Evolutionary conservation across 73 alveolate genomes (phyloP), one percentile per base, ranked within the genome.

Genomic region (Paraurostyla sp.): DNA sequence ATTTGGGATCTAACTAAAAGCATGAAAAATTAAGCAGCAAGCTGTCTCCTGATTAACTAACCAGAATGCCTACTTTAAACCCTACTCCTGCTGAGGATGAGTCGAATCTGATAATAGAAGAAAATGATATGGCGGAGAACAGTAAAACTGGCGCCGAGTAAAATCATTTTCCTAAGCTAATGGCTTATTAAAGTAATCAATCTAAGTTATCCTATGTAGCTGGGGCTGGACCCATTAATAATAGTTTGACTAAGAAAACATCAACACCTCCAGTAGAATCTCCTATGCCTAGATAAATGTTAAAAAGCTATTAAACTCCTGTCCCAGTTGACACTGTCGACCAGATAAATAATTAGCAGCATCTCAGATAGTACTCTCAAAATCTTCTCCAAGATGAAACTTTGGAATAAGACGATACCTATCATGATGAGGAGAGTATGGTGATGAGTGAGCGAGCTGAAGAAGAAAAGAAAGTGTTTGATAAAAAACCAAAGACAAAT

Each of bases 381-480:
- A 20, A 54, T 20, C n/a, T 6, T 54, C 27, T 9, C 69, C 9
- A 18, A 54, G 15, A n/a, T 13, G 27, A 54, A 54, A 54, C 4
- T 9, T n/a, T 54, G 23, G 30, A 20, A 7, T 4, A 20, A 54
- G 23, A 54, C 30, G 69, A 54, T n/a, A 54, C 69, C 23, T 54
- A 54, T 54, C 30, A 54, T 20, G 69, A 54, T 18, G 69, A 54
- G 23, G 69, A 54, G 9, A 54, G 69, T 18, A 20, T 54, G 23
- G 69, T 54, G 15, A 54, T 54, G 69, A 54, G 69, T 54, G 69
- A 54, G 69, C 18, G 69, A 18, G 69, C 40, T 6, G 69, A 54
- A 20, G 30, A 35, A 4, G 69, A n/a, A 54, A n/a, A 54, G 30
- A 13, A 54, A 54, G 6, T 54, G 40, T 54, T 20, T 20, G 27